Base-by-base conservation (phyloP, 257 asterid species). In the Echium plantagineum region DNA sequence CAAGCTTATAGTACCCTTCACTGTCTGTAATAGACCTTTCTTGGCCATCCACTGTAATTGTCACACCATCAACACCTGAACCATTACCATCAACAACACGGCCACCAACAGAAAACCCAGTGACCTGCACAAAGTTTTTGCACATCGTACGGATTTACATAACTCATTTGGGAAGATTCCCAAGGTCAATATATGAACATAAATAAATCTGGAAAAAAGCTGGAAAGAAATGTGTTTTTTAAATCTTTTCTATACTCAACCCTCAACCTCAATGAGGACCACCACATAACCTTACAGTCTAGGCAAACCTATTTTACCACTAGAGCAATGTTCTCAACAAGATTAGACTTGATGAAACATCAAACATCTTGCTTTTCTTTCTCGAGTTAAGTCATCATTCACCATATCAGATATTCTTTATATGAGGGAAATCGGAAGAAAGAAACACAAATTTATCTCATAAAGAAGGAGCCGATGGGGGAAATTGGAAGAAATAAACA, bases 91-190 rank as follows among this genome's bases (percentile, higher is more conserved):
- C 93, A 74, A 91, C 80, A 52, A 91, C 98, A 75, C 95, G 98
- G 20, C 98, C 98, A 55, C 98, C 98, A 74, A 87, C 89, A 59
- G 98, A 91, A 84, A 87, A 91, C 59, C 98, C 98, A 68, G 96
- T 91, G 64, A 91, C 98, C 98, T 91, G 71, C 19, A 65, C 57
- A 72, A 71, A 62, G 80, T 24, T 55, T 69, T 69, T 57, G 38
- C 12, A 21, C 48, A 22, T 62, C 28, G 20, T 55, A 24, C 18
- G 53, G 69, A 57, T 52, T 28, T 16, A 59, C 46, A 9, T 20
- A 42, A 42, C 10, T 42, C 49, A 42, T 42, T 42, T 42, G 3
- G 49, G 2, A 35, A 35, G 47, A 35, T 35, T 10, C 47, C 47
- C 13, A 10, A 35, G 47, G 47, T 35, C 47, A 35, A 7, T 8